phyloP scores from a whole-genome alignment of 164 flowering plant genomes.

The Aristolochia fimbriata region DNA sequence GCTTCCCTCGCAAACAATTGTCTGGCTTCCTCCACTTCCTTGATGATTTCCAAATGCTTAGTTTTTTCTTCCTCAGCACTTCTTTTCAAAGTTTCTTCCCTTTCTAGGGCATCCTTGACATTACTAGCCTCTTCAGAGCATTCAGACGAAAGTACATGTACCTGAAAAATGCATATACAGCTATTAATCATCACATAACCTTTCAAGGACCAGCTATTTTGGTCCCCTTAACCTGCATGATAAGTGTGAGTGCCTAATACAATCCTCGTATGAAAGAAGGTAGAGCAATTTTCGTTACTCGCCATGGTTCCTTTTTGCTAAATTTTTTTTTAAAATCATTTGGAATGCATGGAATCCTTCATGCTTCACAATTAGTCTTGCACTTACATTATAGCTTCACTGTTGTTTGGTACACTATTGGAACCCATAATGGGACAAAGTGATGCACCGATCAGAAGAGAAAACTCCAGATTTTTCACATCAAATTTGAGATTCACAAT shows the following conservation, averaged over 20 bases:
- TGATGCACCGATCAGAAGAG: too few relatives aligned
- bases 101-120: slow-evolving; percentile 39
- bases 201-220: background rate
- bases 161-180: slow-evolving; percentile 29
- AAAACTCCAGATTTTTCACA: too few relatives aligned
- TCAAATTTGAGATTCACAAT: too few relatives aligned
- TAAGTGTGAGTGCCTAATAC: too few relatives aligned
- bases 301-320: background rate
- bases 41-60: slow-evolving; percentile 45
- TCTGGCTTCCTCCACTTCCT: slow-evolving; percentile 58
- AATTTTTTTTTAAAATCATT: background rate
- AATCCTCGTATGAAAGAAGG: background rate
- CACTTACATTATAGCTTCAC: too few relatives aligned
- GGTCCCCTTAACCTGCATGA: background rate
- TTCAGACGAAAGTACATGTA: slow-evolving; percentile 44
- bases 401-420: too few relatives aligned
- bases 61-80: slow-evolving; percentile 48
- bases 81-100: slow-evolving; percentile 51
- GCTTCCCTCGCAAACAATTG: slow-evolving; percentile 48
- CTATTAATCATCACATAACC: background rate
- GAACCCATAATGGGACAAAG: too few relatives aligned
- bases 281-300: background rate
- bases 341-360: background rate
- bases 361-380: too few relatives aligned
- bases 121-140: slow-evolving; percentile 52